Evolutionary conservation across 2,329 filamentous ascomycete genomes (phyloP).

Genomic region (Apiospora hydei): DNA sequence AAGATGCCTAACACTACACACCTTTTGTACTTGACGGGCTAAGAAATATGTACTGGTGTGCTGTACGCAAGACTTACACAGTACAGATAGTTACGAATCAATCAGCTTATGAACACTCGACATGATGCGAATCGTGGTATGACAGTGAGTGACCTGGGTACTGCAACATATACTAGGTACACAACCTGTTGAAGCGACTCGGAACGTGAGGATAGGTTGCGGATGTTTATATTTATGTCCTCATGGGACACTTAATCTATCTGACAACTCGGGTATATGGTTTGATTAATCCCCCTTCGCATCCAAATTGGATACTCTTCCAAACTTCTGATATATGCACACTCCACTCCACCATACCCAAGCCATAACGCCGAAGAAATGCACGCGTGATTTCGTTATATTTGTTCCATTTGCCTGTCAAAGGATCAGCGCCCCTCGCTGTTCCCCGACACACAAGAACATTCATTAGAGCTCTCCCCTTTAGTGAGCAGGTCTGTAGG

Average conservation of each 20-base stretch:
- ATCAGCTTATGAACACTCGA: no score
- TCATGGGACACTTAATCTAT: background rate
- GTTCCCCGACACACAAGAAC: background rate
- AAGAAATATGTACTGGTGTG: background rate
- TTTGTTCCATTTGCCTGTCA: background rate
- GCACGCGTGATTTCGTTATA: constrained; percentile 6
- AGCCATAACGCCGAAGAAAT: constrained; percentile 20
- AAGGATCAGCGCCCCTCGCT: background rate
- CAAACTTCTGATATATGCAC: background rate
- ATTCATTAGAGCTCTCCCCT: background rate
- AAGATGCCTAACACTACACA: background rate
- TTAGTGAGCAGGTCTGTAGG: constrained; percentile 49
- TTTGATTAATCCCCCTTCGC: background rate
- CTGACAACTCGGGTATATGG: background rate
- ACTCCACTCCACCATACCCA: background rate
- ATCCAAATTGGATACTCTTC: background rate
- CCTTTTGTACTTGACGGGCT: background rate
- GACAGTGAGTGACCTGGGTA: no score
- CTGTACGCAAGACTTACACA: background rate
- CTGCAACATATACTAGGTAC: background rate
- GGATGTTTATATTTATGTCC: background rate
- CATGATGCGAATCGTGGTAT: no score
- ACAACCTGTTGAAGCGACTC: background rate
- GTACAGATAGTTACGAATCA: no score
- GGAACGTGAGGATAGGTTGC: background rate